Evolutionary conservation across 371 early-diverging fungal species (phyloP), one percentile per base, ranked within the genome.

Genomic region (Rhizopus microsporus): DNA sequence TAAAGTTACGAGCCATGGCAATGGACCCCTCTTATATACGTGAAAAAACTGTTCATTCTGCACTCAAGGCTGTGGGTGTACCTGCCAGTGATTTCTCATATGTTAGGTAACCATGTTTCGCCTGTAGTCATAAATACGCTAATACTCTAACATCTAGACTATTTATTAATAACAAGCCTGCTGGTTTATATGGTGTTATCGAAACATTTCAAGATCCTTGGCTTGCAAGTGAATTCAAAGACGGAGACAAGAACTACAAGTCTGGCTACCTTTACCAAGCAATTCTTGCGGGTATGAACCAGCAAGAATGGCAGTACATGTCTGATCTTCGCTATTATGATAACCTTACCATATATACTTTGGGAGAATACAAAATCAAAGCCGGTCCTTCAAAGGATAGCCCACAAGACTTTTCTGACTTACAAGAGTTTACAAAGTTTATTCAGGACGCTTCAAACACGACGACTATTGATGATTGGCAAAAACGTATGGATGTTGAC

Each of bases 1-100:
- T 82, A 54, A 82, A 80, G 63, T 38, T 82, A 16, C 74, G 80
- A n/a, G 67, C 82, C 35, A 51, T 66, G 52, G 65, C 67, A 3
- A 59, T 65, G 1, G 82, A 82, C 44, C 69, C 72, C 1, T 72
- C 78, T 30, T 68, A 65, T 48, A 53, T 82, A 7, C 71, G 82
- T 40, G 82, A 82, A 62, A 65, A 70, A 40, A 30, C 75, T 12
- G 67, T 64, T 13, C 71, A 70, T 48, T 65, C 71, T 48, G 65
- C 68, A 50, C 39, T 76, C 12, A 67, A 75, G 56, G 68, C 82
- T 6, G 56, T 69, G 3, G 80, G 80, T 38, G 57, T 74, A 49
- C 69, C 75, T 15, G 65, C 77, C 4, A 71, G 68, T 12, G 69
- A 63, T 17, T 73, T 67, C 29, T 73, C 75, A 13, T 80, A 76